Evolutionary conservation across 2,329 filamentous ascomycete species (phyloP).

Genomic region (Trichoderma arundinaceum): DNA sequence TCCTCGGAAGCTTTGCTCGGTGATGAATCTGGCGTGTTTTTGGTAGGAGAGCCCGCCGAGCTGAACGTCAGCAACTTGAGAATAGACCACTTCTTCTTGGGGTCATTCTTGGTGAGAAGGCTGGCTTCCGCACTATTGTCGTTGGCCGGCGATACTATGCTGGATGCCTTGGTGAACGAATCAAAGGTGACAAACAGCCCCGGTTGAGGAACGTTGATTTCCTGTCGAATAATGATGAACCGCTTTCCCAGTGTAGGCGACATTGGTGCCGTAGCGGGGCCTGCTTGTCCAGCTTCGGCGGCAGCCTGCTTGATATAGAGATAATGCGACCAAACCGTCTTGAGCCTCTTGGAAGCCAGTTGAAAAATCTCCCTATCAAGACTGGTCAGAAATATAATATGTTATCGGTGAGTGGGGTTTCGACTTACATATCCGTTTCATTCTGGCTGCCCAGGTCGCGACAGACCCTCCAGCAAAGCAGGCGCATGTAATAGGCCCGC

Average conservation of each 20-base stretch:
- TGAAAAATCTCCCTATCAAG: slow-evolving; percentile 68
- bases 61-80: slow-evolving; percentile 66
- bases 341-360: slow-evolving; percentile 69
- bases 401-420: not conserved
- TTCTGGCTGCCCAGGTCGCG: slow-evolving; percentile 72
- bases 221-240: slow-evolving; percentile 87
- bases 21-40: not conserved
- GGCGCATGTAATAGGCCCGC: slow-evolving; percentile 86
- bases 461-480: slow-evolving; percentile 88
- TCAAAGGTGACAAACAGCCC: slow-evolving; percentile 59
- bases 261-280: slow-evolving; percentile 79
- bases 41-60: slow-evolving; percentile 30
- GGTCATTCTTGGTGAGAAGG: slow-evolving; percentile 45
- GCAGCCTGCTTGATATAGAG: slow-evolving; percentile 74
- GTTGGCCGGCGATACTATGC: slow-evolving; percentile 36
- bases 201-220: slow-evolving; percentile 57
- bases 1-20: slow-evolving; percentile 40
- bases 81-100: slow-evolving; percentile 68
- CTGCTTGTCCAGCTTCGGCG: slow-evolving; percentile 58
- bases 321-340: slow-evolving; percentile 78
- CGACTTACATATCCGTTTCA: slow-evolving; percentile 69
- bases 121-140: slow-evolving; percentile 39
- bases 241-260: slow-evolving; percentile 83
- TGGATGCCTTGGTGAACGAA: slow-evolving; percentile 45
- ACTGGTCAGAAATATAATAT: slow-evolving; percentile 38